Conservation (phyloP, 2,329 filamentous ascomycete species). For the Alternaria sp. region DNA sequence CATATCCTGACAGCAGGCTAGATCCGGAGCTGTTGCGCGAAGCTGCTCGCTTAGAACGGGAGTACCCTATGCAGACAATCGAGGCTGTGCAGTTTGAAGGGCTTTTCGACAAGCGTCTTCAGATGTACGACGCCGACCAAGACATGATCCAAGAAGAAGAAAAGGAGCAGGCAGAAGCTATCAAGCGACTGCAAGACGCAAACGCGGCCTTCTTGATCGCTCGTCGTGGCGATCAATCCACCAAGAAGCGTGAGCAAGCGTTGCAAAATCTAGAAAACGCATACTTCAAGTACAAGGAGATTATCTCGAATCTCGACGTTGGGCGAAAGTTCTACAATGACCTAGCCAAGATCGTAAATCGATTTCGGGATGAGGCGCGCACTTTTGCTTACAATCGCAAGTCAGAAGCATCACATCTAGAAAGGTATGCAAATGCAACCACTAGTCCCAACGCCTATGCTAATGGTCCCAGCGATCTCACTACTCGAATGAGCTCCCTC, state of each 20-base stretch:
- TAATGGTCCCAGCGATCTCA: constrained; percentile 57
- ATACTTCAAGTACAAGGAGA: constrained; percentile 96
- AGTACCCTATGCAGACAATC: constrained; percentile 82
- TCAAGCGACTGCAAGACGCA: constrained; percentile 72
- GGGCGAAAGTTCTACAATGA: constrained; percentile 98
- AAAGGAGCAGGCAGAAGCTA: constrained; percentile 75
- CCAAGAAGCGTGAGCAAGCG: constrained; percentile 79
- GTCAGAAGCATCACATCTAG: constrained; percentile 78
- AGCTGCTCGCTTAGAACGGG: constrained; percentile 82
- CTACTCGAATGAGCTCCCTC: constrained; percentile 65
- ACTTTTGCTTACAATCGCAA: constrained; percentile 81
- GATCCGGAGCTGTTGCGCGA: constrained; percentile 81
- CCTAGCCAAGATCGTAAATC: constrained; percentile 81
- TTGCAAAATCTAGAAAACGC: constrained; percentile 88
- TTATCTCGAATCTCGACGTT: constrained; percentile 87
- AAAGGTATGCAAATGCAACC: constrained; percentile 64
- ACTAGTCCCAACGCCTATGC: background rate
- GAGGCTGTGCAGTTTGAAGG: constrained; percentile 90
- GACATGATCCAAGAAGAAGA: constrained; percentile 73
- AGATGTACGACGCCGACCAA: constrained; percentile 80
- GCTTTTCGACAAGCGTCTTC: constrained; percentile 83
- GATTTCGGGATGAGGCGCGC: constrained; percentile 81
- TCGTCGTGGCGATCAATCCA: constrained; percentile 69
- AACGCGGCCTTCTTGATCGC: constrained; percentile 80
- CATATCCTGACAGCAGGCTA: constrained; percentile 41